A percentile compares a stretch with the other conserved stretches of the same genome.
Conservation (phyloP, 331 rosid genomes). For the Stylosanthes scabra region DNA sequence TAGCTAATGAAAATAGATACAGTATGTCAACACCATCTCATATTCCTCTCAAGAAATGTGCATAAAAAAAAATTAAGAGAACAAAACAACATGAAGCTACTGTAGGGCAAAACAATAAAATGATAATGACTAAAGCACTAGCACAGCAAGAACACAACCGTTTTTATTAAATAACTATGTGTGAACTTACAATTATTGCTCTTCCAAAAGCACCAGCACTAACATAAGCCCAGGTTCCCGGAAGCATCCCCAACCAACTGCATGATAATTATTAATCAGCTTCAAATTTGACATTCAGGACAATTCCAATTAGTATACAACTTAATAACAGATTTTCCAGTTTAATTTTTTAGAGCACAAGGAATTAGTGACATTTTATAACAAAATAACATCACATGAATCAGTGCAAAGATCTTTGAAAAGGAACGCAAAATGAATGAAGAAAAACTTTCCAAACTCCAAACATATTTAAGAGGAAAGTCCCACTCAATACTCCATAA, state of each 20-base stretch:
- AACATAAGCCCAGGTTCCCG: slow-evolving; percentile 99
- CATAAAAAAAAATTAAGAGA: slow-evolving; percentile 21
- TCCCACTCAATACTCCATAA: too few relatives aligned
- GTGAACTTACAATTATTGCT: slow-evolving; percentile 87
- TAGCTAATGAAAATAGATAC: background rate
- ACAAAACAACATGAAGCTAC: background rate
- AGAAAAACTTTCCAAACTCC: too few relatives aligned
- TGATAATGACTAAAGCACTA: slow-evolving; percentile 3
- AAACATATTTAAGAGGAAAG: too few relatives aligned
- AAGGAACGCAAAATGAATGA: too few relatives aligned
- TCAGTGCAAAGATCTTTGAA: slow-evolving; percentile 3
- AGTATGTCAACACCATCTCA: slow-evolving; percentile 2
- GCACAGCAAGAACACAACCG: slow-evolving; percentile 15
- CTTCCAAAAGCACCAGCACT: slow-evolving; percentile 99
- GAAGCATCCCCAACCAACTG: slow-evolving; percentile 99
- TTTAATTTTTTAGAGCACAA: slow-evolving; percentile 18
- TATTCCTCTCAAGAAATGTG: slow-evolving; percentile 8
- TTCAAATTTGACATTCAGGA: slow-evolving; percentile 32
- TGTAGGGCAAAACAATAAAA: background rate
- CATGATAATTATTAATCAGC: slow-evolving; percentile 30
- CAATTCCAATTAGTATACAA: slow-evolving; percentile 17
- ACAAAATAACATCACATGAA: background rate
- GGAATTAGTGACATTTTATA: slow-evolving; percentile 22
- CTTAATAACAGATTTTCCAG: slow-evolving; percentile 12
- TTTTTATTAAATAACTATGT: background rate